Percentiles rank a stretch among this genome's conserved stretches.
Evolutionary conservation across 768 basidiomycete genomes (phyloP).

Genomic region (Tylopilus plumbeoviolaceoides): DNA sequence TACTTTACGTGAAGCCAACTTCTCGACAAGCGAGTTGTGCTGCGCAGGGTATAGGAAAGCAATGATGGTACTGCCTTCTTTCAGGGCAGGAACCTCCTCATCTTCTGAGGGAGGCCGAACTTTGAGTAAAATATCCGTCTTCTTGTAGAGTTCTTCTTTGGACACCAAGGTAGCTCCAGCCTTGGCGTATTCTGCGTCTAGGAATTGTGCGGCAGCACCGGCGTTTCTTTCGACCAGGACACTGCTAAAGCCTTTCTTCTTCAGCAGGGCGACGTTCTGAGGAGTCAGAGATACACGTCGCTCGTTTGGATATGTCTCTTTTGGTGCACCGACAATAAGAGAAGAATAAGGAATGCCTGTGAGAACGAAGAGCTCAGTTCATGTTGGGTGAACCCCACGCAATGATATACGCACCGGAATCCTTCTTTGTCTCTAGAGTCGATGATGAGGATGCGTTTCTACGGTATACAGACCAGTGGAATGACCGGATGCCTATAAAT

Average conservation of each 20-base stretch:
- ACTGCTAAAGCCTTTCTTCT: constrained; percentile 77
- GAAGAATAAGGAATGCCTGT: constrained; percentile 65
- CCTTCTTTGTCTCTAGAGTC: constrained; percentile 16
- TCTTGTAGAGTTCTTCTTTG: constrained; percentile 60
- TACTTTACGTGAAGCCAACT: constrained; percentile 58
- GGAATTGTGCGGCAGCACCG: constrained; percentile 70
- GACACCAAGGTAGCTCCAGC: constrained; percentile 81
- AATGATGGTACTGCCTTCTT: constrained; percentile 73
- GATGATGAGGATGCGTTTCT: constrained; percentile 14
- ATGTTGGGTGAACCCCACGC: neutral
- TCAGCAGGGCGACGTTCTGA: constrained; percentile 65
- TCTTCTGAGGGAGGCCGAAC: constrained; percentile 70
- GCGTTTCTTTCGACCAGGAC: constrained; percentile 73
- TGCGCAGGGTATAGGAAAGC: constrained; percentile 83
- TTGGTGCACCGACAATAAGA: constrained; percentile 72
- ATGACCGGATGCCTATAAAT: constrained; percentile 27
- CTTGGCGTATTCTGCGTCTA: constrained; percentile 72
- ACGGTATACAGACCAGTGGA: constrained; percentile 29
- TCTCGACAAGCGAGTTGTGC: constrained; percentile 71
- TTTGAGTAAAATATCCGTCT: constrained; percentile 79
- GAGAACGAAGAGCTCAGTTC: neutral
- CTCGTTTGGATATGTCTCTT: constrained; percentile 74
- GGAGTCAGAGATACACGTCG: constrained; percentile 80
- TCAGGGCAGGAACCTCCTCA: constrained; percentile 59
- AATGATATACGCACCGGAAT: constrained; percentile 22